Conservation (phyloP, 371 early-diverging fungal species). For the Rhizomucor pusillus region DNA sequence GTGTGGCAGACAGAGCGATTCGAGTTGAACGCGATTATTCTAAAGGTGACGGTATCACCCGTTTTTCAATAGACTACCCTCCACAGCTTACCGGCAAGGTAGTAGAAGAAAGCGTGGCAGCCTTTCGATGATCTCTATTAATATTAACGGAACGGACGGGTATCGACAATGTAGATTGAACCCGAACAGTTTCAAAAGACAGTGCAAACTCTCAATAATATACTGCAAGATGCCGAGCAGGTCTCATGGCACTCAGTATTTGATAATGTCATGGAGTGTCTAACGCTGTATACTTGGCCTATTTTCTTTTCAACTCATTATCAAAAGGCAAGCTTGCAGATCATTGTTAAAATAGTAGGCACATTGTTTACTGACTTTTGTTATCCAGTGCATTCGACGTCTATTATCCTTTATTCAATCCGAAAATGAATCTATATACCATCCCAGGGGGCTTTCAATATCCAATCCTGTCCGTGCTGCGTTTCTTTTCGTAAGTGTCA, state of each 20-base stretch:
- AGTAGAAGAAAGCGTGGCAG: conserved; percentile 3
- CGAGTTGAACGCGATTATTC: conserved; percentile 47
- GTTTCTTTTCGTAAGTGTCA: conserved; percentile 39
- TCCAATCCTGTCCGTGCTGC: conserved; percentile 42
- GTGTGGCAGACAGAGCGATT: conserved; percentile 6
- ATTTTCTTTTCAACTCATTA: conserved; percentile 38
- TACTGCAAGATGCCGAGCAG: conserved; percentile 38
- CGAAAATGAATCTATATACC: conserved; percentile 34
- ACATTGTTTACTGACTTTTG: not conserved
- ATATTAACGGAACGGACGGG: not conserved
- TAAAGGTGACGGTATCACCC: conserved; percentile 44
- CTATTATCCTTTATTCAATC: conserved; percentile 35
- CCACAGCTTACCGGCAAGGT: conserved; percentile 31
- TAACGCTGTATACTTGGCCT: conserved; percentile 44
- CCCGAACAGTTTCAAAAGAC: conserved; percentile 31
- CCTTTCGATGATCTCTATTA: too few species aligned
- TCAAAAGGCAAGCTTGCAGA: conserved; percentile 25
- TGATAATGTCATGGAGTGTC: conserved; percentile 41
- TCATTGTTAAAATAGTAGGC: not conserved
- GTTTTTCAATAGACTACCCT: conserved; percentile 34
- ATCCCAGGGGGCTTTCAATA: conserved; percentile 28
- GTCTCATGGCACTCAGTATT: conserved; percentile 30
- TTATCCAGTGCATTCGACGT: conserved; percentile 29
- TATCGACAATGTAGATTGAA: conserved; percentile 21
- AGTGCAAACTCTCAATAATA: conserved; percentile 34